Conservation (phyloP, 768 basidiomycete species). For the Hebeloma cylindrosporum region DNA sequence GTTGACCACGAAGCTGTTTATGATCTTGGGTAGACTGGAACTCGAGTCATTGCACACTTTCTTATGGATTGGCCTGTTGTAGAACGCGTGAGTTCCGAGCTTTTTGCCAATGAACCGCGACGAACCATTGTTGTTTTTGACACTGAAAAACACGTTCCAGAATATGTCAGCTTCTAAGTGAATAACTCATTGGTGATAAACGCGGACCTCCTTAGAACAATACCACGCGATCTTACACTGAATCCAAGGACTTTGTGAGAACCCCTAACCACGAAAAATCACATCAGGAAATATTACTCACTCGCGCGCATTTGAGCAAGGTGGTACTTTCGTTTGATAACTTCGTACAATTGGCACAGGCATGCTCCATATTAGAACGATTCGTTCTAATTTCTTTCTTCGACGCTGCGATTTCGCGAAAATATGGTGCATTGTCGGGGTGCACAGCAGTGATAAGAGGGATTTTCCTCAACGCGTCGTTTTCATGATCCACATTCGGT, state of each 20-base stretch:
- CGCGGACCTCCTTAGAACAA: conserved; percentile 5
- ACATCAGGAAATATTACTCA: neutral
- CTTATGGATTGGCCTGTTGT: conserved; percentile 10
- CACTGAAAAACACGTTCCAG: neutral
- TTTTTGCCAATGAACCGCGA: neutral
- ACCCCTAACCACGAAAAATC: neutral
- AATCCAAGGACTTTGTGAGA: neutral
- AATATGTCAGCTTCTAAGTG: neutral
- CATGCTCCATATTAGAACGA: neutral
- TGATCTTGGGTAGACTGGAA: neutral
- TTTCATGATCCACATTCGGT: too few relatives aligned
- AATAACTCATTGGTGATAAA: neutral
- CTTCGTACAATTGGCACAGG: neutral
- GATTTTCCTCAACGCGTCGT: too few relatives aligned
- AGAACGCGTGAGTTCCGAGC: neutral
- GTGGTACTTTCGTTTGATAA: neutral
- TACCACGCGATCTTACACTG: conserved; percentile 12
- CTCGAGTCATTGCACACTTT: neutral
- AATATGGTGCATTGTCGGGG: conserved; percentile 3
- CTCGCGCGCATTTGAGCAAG: neutral
- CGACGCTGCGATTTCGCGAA: conserved; percentile 3
- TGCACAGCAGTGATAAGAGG: too few relatives aligned
- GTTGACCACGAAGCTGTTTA: conserved; percentile 5
- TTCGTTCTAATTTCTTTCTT: neutral
- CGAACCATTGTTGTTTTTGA: conserved; percentile 12